Evolutionary conservation across 2,329 filamentous ascomycete genomes (phyloP), one percentile per base, ranked within the genome.

Genomic region (Pyricularia pennisetigena): DNA sequence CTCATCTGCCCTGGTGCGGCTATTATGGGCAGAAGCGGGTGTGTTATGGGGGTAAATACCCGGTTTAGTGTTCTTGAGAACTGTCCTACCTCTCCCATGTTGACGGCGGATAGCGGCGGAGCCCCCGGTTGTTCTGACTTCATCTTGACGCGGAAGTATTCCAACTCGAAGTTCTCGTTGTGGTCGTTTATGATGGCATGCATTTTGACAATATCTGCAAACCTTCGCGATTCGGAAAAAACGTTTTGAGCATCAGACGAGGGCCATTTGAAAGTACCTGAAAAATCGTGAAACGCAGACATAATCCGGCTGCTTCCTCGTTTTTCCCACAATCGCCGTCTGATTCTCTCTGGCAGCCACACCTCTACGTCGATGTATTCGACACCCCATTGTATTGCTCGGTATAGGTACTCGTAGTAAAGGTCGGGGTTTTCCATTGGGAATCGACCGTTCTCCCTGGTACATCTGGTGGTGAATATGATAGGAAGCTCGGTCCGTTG

Each of bases 211-310:
- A 96, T 92, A 76, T 96, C 92, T 64, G 90, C 90, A 72, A 93
- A 93, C 69, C 87, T 86, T 64, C 86, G 86, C 9, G 90, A 92
- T 72, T 89, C 85, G 69, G 86, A 81, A 72, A 94, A 96, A 4
- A 94, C 84, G 12, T 85, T 81, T 73, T 91, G 86, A 1, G 92
- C 92, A 72, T 90, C 85, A 7, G 85, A 79, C 0, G 91, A 92
- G 0, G 90, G 90, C 92, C 92, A 96, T 74, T 89, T 91, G 82
- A 94, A 94, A 0, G 83, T 89, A 1, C 92, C 91, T 0, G 91
- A 93, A 74, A 94, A 94, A 79, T 95, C 92, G 76, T 96, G 93
- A 74, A 94, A 95, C 14, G 93, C 92, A n/a, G 92, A 94, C 81
- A 96, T 93, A 77, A 97, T 93, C 71, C 89, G 90, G 74, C 90